Percentiles rank a stretch among this genome's conserved stretches.
Conservation (phyloP, 345 rosid genomes). For the Arabis alpina region DNA sequence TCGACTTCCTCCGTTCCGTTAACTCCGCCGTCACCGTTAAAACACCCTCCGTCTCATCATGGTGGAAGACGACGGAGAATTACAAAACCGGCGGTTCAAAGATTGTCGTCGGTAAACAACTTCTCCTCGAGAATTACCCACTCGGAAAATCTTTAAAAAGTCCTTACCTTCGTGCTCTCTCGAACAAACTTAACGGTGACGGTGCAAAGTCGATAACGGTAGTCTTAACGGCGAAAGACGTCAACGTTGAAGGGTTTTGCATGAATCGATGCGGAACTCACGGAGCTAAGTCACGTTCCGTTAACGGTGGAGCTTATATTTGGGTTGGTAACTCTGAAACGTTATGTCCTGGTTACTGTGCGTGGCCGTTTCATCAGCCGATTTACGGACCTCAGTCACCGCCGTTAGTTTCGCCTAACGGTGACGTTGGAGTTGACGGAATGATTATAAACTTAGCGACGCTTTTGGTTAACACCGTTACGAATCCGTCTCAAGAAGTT, state of each 20-base stretch:
- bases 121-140: slow-evolving; percentile 60
- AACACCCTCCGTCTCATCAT: slow-evolving; percentile 59
- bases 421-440: slow-evolving; percentile 92
- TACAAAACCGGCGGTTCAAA: slow-evolving; percentile 57
- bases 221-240: slow-evolving; percentile 79
- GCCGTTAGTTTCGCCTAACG: slow-evolving; percentile 81
- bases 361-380: slow-evolving; percentile 99
- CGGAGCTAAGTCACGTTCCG: slow-evolving; percentile 44
- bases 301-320: slow-evolving; percentile 51
- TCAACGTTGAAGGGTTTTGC: slow-evolving; percentile 79
- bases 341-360: slow-evolving; percentile 91
- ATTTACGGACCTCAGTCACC: slow-evolving; percentile 87
- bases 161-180: slow-evolving; percentile 59
- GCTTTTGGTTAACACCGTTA: slow-evolving; percentile 75
- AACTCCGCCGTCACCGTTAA: slow-evolving; percentile 32
- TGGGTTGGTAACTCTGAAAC: slow-evolving; percentile 93
- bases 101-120: slow-evolving; percentile 62
- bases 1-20: slow-evolving; percentile 74
- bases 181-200: slow-evolving; percentile 48
- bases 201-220: slow-evolving; percentile 54
- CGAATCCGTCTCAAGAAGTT: slow-evolving; percentile 83
- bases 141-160: slow-evolving; percentile 63
- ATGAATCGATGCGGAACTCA: slow-evolving; percentile 82
- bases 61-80: slow-evolving; percentile 90
- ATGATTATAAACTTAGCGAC: slow-evolving; percentile 88